Evolutionary conservation across 164 flowering plant genomes (phyloP).

Genomic region (Saururus chinensis): DNA sequence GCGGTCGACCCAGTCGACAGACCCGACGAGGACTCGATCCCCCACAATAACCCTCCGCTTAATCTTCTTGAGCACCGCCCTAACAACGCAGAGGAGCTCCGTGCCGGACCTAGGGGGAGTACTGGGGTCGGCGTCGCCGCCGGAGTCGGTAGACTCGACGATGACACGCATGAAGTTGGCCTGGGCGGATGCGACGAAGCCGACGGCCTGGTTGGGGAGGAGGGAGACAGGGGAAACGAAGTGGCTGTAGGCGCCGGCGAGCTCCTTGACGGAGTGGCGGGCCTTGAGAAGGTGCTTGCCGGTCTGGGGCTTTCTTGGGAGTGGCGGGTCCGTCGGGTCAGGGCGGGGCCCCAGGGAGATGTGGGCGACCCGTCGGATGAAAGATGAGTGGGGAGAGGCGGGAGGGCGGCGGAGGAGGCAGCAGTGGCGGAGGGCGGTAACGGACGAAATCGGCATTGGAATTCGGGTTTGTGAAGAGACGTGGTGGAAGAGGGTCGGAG

Average conservation of each 20-base stretch:
- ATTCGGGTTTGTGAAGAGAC: neutral
- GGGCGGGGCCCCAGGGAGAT: slow-evolving; percentile 14
- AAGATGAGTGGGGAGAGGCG: slow-evolving; percentile 10
- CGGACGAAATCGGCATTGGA: slow-evolving; percentile 25
- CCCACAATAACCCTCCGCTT: slow-evolving; percentile 87
- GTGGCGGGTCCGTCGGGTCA: slow-evolving; percentile 26
- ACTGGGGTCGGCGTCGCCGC: neutral
- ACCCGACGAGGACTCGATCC: slow-evolving; percentile 83
- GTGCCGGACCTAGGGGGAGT: slow-evolving; percentile 18
- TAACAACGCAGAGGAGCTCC: slow-evolving; percentile 81
- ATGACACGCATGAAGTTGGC: slow-evolving; percentile 97
- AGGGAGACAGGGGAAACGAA: slow-evolving; percentile 27
- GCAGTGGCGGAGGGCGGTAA: slow-evolving; percentile 33
- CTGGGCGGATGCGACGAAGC: slow-evolving; percentile 71
- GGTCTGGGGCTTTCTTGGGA: slow-evolving; percentile 24
- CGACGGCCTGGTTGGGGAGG: slow-evolving; percentile 54
- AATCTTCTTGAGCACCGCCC: slow-evolving; percentile 85
- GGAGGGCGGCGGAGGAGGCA: slow-evolving; percentile 3
- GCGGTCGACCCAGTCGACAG: slow-evolving; percentile 83
- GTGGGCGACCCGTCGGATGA: slow-evolving; percentile 15
- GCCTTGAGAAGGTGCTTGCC: slow-evolving; percentile 49
- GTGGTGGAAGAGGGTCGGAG: too few relatives aligned
- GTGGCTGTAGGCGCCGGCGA: slow-evolving; percentile 38
- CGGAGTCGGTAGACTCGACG: slow-evolving; percentile 24
- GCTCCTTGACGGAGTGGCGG: slow-evolving; percentile 32